These are phyloP conservation scores for Ustilago trichophora DNA, from an alignment of 1,284 basidiomycete species.

Conservation along the genomic window DNA sequence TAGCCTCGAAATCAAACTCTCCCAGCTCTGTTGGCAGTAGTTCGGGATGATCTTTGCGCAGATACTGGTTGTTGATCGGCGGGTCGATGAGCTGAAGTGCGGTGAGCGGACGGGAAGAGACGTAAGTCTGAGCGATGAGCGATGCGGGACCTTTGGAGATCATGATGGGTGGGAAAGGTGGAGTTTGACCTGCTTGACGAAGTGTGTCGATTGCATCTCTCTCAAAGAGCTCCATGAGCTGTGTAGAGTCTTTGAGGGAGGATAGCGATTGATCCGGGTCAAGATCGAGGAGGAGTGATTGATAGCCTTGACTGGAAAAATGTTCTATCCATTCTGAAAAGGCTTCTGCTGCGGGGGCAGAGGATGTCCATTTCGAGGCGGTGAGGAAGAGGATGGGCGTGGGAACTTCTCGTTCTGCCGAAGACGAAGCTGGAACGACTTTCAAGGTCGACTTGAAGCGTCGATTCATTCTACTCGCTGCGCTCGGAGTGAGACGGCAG, in stretches of 20 bases:
- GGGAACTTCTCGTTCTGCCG: slow-evolving; percentile 52
- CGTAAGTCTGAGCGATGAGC: slow-evolving; percentile 57
- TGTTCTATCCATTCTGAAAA: slow-evolving; percentile 28
- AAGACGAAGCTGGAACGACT: slow-evolving; percentile 13
- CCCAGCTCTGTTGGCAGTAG: slow-evolving; percentile 30
- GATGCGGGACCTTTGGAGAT: slow-evolving; percentile 40
- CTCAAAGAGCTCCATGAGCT: slow-evolving; percentile 36
- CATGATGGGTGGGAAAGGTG: slow-evolving; percentile 59
- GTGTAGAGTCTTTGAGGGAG: slow-evolving; percentile 26
- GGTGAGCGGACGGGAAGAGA: slow-evolving; percentile 57
- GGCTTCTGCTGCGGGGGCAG: slow-evolving; percentile 17
- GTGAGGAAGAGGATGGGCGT: slow-evolving; percentile 61
- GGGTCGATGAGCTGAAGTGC: slow-evolving; percentile 59
- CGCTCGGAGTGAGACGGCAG: not conserved
- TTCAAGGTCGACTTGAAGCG: slow-evolving; percentile 31
- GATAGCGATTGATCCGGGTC: slow-evolving; percentile 39
- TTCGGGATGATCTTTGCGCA: slow-evolving; percentile 19
- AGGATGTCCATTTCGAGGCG: slow-evolving; percentile 50
- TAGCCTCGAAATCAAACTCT: slow-evolving; percentile 58
- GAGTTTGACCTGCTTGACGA: slow-evolving; percentile 21
- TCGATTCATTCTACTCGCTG: slow-evolving; percentile 3
- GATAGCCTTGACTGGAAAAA: slow-evolving; percentile 43
- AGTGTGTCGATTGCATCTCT: slow-evolving; percentile 41
- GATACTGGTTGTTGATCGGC: slow-evolving; percentile 46
- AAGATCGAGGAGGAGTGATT: slow-evolving; percentile 51